Evolutionary conservation across 495 filamentous ascomycete genomes (phyloP), one percentile per base, ranked within the genome.

Genomic region (Xylaria flabelliformis): DNA sequence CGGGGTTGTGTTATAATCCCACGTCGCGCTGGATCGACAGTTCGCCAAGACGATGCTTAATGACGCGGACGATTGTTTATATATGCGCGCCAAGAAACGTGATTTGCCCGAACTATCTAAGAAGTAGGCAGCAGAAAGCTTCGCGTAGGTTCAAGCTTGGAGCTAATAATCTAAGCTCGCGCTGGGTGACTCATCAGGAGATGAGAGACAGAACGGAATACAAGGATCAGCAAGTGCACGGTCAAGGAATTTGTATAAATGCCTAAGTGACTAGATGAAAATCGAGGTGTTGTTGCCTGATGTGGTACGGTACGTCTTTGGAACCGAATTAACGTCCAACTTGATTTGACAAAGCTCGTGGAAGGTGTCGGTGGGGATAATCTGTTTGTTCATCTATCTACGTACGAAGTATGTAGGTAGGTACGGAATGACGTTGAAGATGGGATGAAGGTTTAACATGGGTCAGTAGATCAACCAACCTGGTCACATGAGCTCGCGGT

Each of bases 401-500:
- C 34, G 17, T 39, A 13, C 39, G 39, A 39, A 36, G 32, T 36
- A 36, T 6, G 6, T 39, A 39, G 39, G 10, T 42, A 42, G 39
- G 53, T 13, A 13, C 26, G 50, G 65, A 67, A 67, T 67, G 65
- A 67, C 65, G 65, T 56, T 56, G 29, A 55, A 9, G 29, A 66
- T 53, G 29, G 24, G 15, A 21, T 4, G 9, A 41, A 64, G 7
- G 42, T 64, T 19, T 24, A n/a, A 42, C 24, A 7, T 64, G 39
- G 39, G 41, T 64, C 62, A 64, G 62, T 42, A 50, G 63, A 50
- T 42, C 24, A 56, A 50, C 63, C 24, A 56, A 46, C 56, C 58
- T 53, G 44, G 69, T 71, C 69, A 71, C 69, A 63, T 71, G 69
- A 42, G 53, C 24, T 53, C 59, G 44, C 69, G 69, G 59, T 64